Base-by-base conservation (phyloP, 495 filamentous ascomycete species). In the Aspergillus sclerotiicarbonarius region DNA sequence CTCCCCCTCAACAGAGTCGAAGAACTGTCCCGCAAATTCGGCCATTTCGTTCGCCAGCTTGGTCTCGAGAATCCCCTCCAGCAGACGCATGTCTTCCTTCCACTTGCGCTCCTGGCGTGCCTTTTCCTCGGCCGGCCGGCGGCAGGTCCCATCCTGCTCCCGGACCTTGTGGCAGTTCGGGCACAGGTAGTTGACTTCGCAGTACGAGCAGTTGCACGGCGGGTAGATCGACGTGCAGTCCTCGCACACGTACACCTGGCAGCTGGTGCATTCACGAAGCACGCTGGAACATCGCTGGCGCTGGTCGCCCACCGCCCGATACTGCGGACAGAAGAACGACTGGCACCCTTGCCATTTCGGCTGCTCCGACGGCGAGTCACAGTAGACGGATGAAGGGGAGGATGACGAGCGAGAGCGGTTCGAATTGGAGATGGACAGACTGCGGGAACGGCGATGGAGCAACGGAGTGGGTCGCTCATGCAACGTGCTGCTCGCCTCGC, bases 321-420 rank as follows among this genome's bases (percentile, higher is more conserved):
- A 76, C 45, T 73, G 73, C 3, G 80, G 82, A 54, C 82, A 85
- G 58, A 82, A 81, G 63, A 82, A 84, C 4, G 80, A 77, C 47
- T 81, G 80, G 57, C 82, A 85, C 30, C 82, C 82, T 66, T 80
- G 76, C 82, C 82, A 83, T 57, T 74, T 76, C 13, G 65, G 58
- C 0, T 58, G 57, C 12, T 72, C 73, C n/a, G 70, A 47, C 9
- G 75, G 58, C 39, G 73, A 69, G 48, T 77, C 70, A 64, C 76
- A 70, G 64, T 71, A 71, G 46, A 73, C 60, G 30, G 71, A 72
- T n/a, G 69, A 70, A 2, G 71, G 72, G 8, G 77, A 75, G 8
- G 77, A 75, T 2, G 71, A 73, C 7, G 69, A 72, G 10, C 72
- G 69, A 2, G 76, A 80, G 46, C 70, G 68, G 57, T 73, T 76